Evolutionary conservation across 2,329 filamentous ascomycete genomes (phyloP), one percentile per base, ranked within the genome.

Genomic region (Talaromyces sp.): DNA sequence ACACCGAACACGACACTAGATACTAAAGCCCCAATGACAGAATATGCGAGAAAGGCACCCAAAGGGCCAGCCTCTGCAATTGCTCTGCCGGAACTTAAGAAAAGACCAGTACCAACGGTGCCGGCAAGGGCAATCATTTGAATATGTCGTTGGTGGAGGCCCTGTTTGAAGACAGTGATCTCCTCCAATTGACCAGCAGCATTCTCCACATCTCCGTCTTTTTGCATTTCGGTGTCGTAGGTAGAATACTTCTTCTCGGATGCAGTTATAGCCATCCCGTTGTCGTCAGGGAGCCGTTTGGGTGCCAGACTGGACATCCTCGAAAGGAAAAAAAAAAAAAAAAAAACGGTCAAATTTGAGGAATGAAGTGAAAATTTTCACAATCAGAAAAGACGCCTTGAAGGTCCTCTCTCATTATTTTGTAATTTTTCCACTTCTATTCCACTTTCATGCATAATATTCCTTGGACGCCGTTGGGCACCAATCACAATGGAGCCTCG

Each of bases 121-220:
- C 72, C 70, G 2, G 70, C 70, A 17, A 75, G 57, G 13, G 71
- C 69, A 41, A 73, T 73, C 69, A 73, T 72, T 52, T 70, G 66
- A 45, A 71, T 70, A 29, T 71, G 69, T 7, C 69, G 62, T 49
- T 69, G 64, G 35, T 66, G 62, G 8, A 70, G 63, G 13, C 67
- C 68, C 32, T 68, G 63, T 39, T 49, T 57, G 39, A 67, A 56
- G 9, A 52, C 39, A 8, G 43, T 51, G 35, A 60, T 52, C 35
- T 67, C 64, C 9, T 58, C 54, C 37, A 66, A 41, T 33, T 65
- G 63, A 5, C 54, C 59, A 3, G 61, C 52, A 0, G 54, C 50
- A 51, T 57, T 55, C 52, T 65, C 63, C 43, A 56, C 47, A 41
- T 65, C 62, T 5, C 17, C 37, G 6, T 39, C 24, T 22, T 53